These are phyloP conservation scores for Paraleonurus japonicus DNA, from an alignment of 257 asterid genomes.

Conservation along the genomic window DNA sequence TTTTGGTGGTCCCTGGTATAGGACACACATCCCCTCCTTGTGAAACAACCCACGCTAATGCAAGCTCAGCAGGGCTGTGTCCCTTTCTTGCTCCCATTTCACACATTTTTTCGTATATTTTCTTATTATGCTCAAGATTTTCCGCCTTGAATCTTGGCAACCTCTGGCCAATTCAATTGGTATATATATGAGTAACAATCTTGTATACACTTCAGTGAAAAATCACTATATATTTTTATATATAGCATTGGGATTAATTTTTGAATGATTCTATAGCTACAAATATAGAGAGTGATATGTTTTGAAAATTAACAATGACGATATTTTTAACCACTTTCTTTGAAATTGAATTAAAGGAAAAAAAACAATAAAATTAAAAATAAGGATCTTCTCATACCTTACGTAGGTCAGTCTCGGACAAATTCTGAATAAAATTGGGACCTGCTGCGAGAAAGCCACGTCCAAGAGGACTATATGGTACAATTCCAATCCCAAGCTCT, in stretches of 20 bases:
- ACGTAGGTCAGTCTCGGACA: slow-evolving; percentile 16
- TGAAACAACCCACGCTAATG: slow-evolving; percentile 44
- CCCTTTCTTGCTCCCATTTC: slow-evolving; percentile 36
- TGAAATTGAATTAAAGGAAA: no score
- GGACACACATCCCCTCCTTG: slow-evolving; percentile 45
- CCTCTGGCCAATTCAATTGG: not conserved
- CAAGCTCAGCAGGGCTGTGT: slow-evolving; percentile 45
- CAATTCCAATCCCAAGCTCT: slow-evolving; percentile 35
- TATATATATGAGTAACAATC: no score
- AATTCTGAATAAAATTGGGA: slow-evolving; percentile 22
- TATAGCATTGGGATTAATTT: no score
- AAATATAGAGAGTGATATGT: no score
- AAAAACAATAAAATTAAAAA: no score
- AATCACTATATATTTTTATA: no score
- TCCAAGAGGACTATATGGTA: slow-evolving; percentile 34
- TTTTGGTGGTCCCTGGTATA: slow-evolving; percentile 37
- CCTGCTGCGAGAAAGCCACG: slow-evolving; percentile 33
- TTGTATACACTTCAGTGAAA: no score
- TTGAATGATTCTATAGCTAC: no score
- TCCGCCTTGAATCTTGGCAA: slow-evolving; percentile 26
- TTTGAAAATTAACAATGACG: no score
- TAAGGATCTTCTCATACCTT: no score
- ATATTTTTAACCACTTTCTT: no score
- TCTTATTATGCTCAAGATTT: slow-evolving; percentile 26
- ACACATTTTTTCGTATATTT: slow-evolving; percentile 21